These are phyloP conservation scores for Boletus vermiculosoides DNA, from an alignment of 768 basidiomycete species.

Conservation along the genomic window DNA sequence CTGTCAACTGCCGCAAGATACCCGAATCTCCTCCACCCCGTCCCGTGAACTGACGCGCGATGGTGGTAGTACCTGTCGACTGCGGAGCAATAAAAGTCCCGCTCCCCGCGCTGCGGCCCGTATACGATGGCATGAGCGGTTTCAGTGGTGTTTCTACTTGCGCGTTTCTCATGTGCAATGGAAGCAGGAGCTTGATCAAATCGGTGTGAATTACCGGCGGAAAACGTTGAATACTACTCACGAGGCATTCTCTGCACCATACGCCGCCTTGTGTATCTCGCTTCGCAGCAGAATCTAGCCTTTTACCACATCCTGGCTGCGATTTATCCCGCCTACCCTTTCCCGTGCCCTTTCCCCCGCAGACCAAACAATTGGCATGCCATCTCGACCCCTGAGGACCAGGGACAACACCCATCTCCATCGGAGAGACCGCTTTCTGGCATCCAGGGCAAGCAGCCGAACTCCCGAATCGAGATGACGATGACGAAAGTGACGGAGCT, in stretches of 20 bases:
- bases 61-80: slow-evolving; percentile 66
- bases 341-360: slow-evolving; percentile 62
- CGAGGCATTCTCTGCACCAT: slow-evolving; percentile 85
- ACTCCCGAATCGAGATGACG: slow-evolving; percentile 34
- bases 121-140: slow-evolving; percentile 46
- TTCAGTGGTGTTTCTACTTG: slow-evolving; percentile 53
- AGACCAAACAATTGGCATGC: slow-evolving; percentile 76
- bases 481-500: slow-evolving; percentile 14
- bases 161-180: slow-evolving; percentile 44
- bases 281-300: slow-evolving; percentile 80
- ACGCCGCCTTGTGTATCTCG: slow-evolving; percentile 64
- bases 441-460: slow-evolving; percentile 73
- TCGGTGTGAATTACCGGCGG: slow-evolving; percentile 7
- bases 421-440: slow-evolving; percentile 66
- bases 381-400: slow-evolving; percentile 81
- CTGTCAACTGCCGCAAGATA: slow-evolving; percentile 58
- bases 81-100: slow-evolving; percentile 46
- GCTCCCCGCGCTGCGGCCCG: slow-evolving; percentile 36
- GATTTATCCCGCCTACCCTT: slow-evolving; percentile 50
- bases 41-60: slow-evolving; percentile 75
- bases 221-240: slow-evolving; percentile 35
- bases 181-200: slow-evolving; percentile 53
- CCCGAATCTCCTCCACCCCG: slow-evolving; percentile 40
- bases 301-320: slow-evolving; percentile 79
- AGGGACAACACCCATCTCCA: slow-evolving; percentile 84